A percentile compares a stretch with the other conserved stretches of the same genome.
These are phyloP conservation scores for Hypoxylon fragiforme DNA, from an alignment of 495 filamentous ascomycete genomes.

Conservation along the genomic window DNA sequence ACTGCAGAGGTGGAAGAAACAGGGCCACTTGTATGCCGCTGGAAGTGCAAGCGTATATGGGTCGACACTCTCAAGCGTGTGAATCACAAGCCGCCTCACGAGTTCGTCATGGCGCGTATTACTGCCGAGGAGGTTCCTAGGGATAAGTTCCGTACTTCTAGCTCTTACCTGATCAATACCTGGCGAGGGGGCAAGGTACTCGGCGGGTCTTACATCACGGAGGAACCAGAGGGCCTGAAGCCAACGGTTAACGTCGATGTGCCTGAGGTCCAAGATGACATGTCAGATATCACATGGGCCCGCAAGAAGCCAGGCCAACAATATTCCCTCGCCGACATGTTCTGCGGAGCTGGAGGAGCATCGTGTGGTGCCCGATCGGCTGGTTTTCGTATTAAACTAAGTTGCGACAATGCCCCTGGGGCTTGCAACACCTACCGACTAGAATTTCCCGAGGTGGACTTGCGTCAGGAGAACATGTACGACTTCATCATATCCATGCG, in stretches of 20 bases:
- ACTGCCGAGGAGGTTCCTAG: slow-evolving; percentile 32
- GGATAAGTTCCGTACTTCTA: slow-evolving; percentile 20
- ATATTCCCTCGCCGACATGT: slow-evolving; percentile 72
- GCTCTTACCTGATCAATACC: slow-evolving; percentile 27
- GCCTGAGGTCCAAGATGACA: not conserved
- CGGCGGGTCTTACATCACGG: slow-evolving; percentile 39
- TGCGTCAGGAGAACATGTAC: slow-evolving; percentile 51
- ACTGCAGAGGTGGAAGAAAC: slow-evolving; percentile 29
- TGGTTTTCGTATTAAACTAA: slow-evolving; percentile 61
- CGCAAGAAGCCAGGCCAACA: slow-evolving; percentile 37
- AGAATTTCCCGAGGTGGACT: slow-evolving; percentile 59
- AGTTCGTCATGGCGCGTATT: slow-evolving; percentile 39
- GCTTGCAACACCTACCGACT: slow-evolving; percentile 60
- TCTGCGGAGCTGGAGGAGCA: slow-evolving; percentile 77
- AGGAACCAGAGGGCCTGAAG: slow-evolving; percentile 1
- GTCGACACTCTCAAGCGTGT: slow-evolving; percentile 17
- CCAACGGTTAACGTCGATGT: slow-evolving; percentile 20
- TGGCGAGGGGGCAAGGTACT: slow-evolving; percentile 46
- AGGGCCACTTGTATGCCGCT: slow-evolving; percentile 47
- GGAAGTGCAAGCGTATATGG: slow-evolving; percentile 33
- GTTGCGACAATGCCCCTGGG: slow-evolving; percentile 60
- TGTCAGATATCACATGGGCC: slow-evolving; percentile 1
- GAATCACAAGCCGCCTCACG: slow-evolving; percentile 29
- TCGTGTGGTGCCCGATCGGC: slow-evolving; percentile 68
- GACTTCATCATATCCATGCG: slow-evolving; percentile 47